Evolutionary conservation across 2,329 filamentous ascomycete genomes (phyloP), one percentile per base, ranked within the genome.

Genomic region (Fusarium floridanum): DNA sequence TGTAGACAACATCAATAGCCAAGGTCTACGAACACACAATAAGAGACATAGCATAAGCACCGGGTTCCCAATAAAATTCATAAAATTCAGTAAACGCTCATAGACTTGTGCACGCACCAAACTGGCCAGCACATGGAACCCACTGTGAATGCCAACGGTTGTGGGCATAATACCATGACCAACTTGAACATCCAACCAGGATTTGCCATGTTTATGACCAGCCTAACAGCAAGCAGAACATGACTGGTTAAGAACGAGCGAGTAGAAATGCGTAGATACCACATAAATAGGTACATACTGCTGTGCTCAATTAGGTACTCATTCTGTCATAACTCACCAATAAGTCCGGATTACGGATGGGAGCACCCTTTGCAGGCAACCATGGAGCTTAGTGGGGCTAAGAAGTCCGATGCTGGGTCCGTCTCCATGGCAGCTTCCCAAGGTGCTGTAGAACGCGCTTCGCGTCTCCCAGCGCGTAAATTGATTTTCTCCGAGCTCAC

Each of bases 381-480:
- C 48, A 32, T 53, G 48, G 27, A 53, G 17, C 48, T n/a, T 9
- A 50, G 48, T 53, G 48, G 48, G 27, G 48, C 43, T 16, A 37
- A 57, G 37, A 57, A 34, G 34, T 34, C 34, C 55, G n/a, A 14
- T 22, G 22, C 20, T 24, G 32, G 41, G 20, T 16, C 43, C 22
- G 24, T 41, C 56, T 39, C 32, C 34, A 37, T 59, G 36, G 57
- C 24, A 61, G 57, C 57, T 61, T 61, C 41, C 43, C 16, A 48
- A 10, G 43, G 43, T 24, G 14, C 43, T 48, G 22, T 22, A 53
- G 37, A 59, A 77, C 70, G 68, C 76, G 76, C 69, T 67, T 56
- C 74, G 72, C 72, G 72, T 72, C 63, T 61, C 53, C 56, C 24
- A 55, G 79, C 79, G 79, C 79, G 79, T 81, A 74, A 81, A 81